Percentiles rank a stretch among this genome's conserved stretches.
Conservation (phyloP, 2,329 filamentous ascomycete species). For the Clonostachys chloroleuca region DNA sequence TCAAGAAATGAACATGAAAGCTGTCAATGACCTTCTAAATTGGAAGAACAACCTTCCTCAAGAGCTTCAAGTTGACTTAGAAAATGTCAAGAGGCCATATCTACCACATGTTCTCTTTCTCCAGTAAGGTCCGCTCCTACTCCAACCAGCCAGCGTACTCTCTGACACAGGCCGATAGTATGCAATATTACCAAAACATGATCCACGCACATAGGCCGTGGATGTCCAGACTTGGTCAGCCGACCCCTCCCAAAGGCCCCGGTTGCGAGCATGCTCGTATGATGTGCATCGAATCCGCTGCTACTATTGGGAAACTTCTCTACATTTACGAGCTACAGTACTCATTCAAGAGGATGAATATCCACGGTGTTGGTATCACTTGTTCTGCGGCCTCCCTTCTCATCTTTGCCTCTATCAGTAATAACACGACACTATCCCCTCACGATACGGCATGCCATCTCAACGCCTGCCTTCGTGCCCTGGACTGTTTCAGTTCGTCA, state of each 20-base stretch:
- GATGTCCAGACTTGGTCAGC: constrained; percentile 15
- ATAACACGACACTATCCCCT: background rate
- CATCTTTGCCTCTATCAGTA: constrained; percentile 14
- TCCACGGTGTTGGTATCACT: constrained; percentile 6
- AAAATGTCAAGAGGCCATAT: constrained; percentile 6
- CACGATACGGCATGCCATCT: constrained; percentile 4
- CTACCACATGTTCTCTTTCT: constrained; percentile 3
- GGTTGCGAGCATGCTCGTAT: background rate
- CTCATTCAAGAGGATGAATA: constrained; percentile 10
- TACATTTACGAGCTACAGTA: background rate
- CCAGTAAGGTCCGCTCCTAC: background rate
- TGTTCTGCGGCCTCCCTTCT: constrained; percentile 7
- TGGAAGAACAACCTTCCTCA: constrained; percentile 11
- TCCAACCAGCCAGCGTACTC: background rate
- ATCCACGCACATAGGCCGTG: constrained; percentile 16
- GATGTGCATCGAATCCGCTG: background rate
- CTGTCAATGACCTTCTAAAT: constrained; percentile 8
- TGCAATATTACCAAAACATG: constrained; percentile 16
- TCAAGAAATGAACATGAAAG: constrained; percentile 7
- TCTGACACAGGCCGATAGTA: constrained; percentile 5
- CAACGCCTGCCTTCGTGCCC: constrained; percentile 13
- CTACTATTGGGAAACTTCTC: background rate
- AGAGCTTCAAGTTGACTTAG: constrained; percentile 9
- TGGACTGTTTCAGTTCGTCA: constrained; percentile 10
- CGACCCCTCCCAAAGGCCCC: constrained; percentile 1